phyloP scores from a whole-genome alignment of 805 yeast species.

The Monosporozyma yasuniensis region DNA sequence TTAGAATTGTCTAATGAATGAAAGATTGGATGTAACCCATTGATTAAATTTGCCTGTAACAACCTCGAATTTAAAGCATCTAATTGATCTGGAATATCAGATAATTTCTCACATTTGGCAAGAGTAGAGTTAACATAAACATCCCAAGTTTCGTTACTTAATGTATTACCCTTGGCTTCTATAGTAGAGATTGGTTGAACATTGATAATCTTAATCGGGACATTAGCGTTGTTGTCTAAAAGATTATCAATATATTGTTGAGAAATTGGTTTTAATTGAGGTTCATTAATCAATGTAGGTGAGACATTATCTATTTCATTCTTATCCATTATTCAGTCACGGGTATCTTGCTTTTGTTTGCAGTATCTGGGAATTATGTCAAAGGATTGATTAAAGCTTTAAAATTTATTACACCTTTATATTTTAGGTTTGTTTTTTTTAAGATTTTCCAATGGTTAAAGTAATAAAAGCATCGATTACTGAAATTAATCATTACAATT shows the following conservation, averaged over 20 bases:
- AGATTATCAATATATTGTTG: slow-evolving; percentile 7
- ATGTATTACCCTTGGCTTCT: slow-evolving; percentile 8
- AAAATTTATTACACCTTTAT: not conserved
- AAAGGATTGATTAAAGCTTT: not conserved
- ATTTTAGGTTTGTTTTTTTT: not conserved
- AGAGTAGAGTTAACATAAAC: slow-evolving; percentile 24
- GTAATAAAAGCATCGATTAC: not conserved
- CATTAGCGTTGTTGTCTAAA: slow-evolving; percentile 11
- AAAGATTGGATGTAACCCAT: slow-evolving; percentile 5
- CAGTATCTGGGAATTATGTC: no score
- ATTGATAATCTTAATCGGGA: slow-evolving; percentile 21
- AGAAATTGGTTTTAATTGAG: slow-evolving; percentile 3
- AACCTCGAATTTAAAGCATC: slow-evolving; percentile 24
- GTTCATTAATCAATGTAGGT: not conserved
- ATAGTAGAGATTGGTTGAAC: slow-evolving; percentile 10
- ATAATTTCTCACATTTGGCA: slow-evolving; percentile 17
- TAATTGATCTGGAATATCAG: slow-evolving; percentile 19
- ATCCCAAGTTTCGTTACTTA: slow-evolving; percentile 18
- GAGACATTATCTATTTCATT: not conserved
- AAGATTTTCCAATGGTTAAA: not conserved
- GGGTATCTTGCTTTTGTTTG: no score
- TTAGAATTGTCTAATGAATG: not conserved
- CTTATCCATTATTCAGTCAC: not conserved
- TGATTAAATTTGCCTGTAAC: slow-evolving; percentile 11
- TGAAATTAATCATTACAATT: not conserved